Evolutionary conservation across 805 yeast genomes (phyloP), one percentile per base, ranked within the genome.

Genomic region (Metschnikowia reukaufii): DNA sequence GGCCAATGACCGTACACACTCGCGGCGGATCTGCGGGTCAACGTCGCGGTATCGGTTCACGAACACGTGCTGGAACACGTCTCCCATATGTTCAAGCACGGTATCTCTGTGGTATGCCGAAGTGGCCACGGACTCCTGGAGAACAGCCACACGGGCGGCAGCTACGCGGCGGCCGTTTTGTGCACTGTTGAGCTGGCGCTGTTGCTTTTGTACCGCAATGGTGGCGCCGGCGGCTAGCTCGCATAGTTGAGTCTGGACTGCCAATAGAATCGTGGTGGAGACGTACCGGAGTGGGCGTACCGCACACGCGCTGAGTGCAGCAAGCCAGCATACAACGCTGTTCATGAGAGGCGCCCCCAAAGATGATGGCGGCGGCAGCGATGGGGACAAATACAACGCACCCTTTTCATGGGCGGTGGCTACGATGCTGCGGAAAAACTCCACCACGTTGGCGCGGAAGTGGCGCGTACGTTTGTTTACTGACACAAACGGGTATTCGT

Each of bases 11-110:
- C 63, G 56, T 56, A 88, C 70, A 45, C 96, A 85, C 47, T 84
- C 89, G 25, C 77, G 76, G 55, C 97, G 75, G 30, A 91, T 86
- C 5, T 63, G 61, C 5, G 83, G 79, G 59, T 88, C 96, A 12
- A 84, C 74, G 63, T 91, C 97, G 52, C 90, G 81, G 61, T 86
- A 87, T 54, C 97, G 72, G 58, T 84, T 88, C 9, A 81, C 78
- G 61, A 88, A 87, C 7, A 84, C 77, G 1, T 84, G 73, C 53
- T 79, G 82, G 27, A 82, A 77, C 8, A 87, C 75, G 51, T 88
- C 95, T 47, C 76, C 79, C 33, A 86, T 72, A 45, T 79, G 79
- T 43, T 74, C 82, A 31, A 76, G 78, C 4, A 84, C 57, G 1
- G 78, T 76, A n/a, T 67, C 67, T 44, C 78, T 78, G 49, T 84